Base-by-base conservation (phyloP, 2,329 filamentous ascomycete genomes). In the Tolypocladium capitatum region DNA sequence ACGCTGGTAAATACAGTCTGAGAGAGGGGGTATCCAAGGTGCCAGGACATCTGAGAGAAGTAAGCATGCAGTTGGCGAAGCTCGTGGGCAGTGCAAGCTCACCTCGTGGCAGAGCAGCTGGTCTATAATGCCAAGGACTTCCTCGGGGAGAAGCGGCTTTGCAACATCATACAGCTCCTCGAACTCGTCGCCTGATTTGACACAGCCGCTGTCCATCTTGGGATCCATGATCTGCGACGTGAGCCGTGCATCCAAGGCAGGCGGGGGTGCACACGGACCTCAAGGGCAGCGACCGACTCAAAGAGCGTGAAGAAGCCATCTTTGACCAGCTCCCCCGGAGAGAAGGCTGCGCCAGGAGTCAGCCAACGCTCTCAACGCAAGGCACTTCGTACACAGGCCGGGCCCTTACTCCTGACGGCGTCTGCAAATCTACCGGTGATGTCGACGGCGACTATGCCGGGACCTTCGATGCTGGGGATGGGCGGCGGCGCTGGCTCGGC, bases 121-220 rank as follows among this genome's bases (percentile, higher is more conserved):
- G 60, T 98, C 92, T 69, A 98, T 94, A 55, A 98, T 88, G 31
- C 92, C 91, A 47, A 98, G 70, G 1, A 94, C 79, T 64, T 98
- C 84, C 56, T 84, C 80, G 0, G 88, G 85, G 14, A 83, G 71
- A 36, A 94, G 68, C 7, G 76, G 70, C 43, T 74, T 72, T 40
- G 78, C 70, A 36, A 89, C 78, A 59, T 95, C 83, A 64, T 91
- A 94, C 45, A 85, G 76, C 53, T 91, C 84, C 50, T 94, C 86
- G 32, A 91, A 76, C n/a, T 81, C 80, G 59, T 95, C 87, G 30
- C 83, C 85, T 8, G 84, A 79, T 20, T 80, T 75, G 7, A 94
- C 72, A 54, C 84, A 89, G 28, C 92, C 92, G 60, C 88, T 96
- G 65, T 98, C 92, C 92, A 98, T 98, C 68, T 97, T 98, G 1